phyloP scores from a whole-genome alignment of 805 yeast species.

The Scheffersomyces amazonensis region DNA sequence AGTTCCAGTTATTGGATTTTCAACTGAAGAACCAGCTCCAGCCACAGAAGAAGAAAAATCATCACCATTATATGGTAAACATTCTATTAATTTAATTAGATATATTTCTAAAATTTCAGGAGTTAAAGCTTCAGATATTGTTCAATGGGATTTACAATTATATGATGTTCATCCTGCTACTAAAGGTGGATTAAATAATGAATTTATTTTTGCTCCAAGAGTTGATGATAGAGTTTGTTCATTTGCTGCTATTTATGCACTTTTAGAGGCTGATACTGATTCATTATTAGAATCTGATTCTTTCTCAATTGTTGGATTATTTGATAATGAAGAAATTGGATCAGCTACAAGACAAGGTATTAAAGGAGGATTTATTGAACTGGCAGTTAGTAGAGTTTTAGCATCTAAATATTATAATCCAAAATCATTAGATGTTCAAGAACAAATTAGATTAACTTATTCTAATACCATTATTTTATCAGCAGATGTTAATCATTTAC shows the following conservation, averaged over 20 bases:
- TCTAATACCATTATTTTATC: constrained; percentile 80
- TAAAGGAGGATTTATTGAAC: constrained; percentile 69
- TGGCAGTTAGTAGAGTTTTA: constrained; percentile 57
- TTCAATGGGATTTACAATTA: constrained; percentile 72
- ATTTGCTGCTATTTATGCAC: constrained; percentile 63
- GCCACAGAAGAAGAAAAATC: constrained; percentile 58
- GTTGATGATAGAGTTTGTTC: constrained; percentile 83
- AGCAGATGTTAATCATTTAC: constrained; percentile 81
- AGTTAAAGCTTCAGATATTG: constrained; percentile 57
- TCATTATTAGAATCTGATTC: constrained; percentile 23
- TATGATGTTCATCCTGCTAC: constrained; percentile 80
- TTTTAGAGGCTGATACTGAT: constrained; percentile 40
- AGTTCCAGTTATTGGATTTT: constrained; percentile 73
- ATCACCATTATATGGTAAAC: constrained; percentile 68
- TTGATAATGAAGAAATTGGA: constrained; percentile 84
- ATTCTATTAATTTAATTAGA: constrained; percentile 64
- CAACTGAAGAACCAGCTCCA: constrained; percentile 32
- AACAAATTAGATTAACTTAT: constrained; percentile 39
- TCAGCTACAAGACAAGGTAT: constrained; percentile 81
- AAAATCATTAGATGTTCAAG: constrained; percentile 17
- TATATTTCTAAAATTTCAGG: constrained; percentile 62
- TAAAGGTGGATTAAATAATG: constrained; percentile 73
- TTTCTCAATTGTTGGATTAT: constrained; percentile 61
- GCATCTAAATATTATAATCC: constrained; percentile 23
- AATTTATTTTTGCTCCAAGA: constrained; percentile 78